Conservation (phyloP, 805 yeast genomes). For the Blastobotrys americana region DNA sequence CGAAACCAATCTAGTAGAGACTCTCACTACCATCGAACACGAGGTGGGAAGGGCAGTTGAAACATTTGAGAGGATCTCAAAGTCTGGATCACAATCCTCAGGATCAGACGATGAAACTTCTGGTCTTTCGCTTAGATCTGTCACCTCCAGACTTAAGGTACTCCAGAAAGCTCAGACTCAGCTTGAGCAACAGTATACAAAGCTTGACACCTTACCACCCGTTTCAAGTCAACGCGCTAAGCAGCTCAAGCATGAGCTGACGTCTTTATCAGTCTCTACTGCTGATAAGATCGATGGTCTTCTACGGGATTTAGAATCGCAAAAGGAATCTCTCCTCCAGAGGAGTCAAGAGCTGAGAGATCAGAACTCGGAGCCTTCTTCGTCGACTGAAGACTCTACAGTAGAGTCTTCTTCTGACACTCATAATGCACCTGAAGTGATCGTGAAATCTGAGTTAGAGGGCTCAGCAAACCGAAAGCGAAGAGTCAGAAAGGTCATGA, state of each 20-base stretch:
- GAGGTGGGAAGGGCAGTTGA: conserved; percentile 15
- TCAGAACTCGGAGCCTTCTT: conserved; percentile 5
- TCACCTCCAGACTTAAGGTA: conserved; percentile 23
- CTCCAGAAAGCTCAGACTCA: conserved; percentile 22
- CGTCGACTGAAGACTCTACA: conserved; percentile 3
- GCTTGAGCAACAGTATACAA: conserved; percentile 21
- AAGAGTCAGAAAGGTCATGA: conserved; percentile 11
- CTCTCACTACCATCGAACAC: conserved; percentile 9
- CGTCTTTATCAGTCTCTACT: conserved; percentile 13
- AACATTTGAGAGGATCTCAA: conserved; percentile 17
- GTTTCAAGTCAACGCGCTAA: conserved; percentile 8
- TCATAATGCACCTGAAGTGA: background rate
- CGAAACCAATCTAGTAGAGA: conserved; percentile 4
- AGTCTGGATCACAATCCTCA: conserved; percentile 8
- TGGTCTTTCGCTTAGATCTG: conserved; percentile 3
- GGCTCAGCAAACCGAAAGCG: background rate
- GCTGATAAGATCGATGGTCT: conserved; percentile 23
- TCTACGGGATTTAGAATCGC: conserved; percentile 12
- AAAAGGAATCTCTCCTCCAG: conserved; percentile 10
- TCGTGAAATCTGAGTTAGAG: background rate
- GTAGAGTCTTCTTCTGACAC: background rate
- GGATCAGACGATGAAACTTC: conserved; percentile 7
- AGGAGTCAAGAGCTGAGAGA: conserved; percentile 4
- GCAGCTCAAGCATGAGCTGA: conserved; percentile 19
- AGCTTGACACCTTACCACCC: conserved; percentile 15